Evolutionary conservation across 2,329 filamentous ascomycete genomes (phyloP).

Genomic region (Aspergillus oerlinghausenensis): DNA sequence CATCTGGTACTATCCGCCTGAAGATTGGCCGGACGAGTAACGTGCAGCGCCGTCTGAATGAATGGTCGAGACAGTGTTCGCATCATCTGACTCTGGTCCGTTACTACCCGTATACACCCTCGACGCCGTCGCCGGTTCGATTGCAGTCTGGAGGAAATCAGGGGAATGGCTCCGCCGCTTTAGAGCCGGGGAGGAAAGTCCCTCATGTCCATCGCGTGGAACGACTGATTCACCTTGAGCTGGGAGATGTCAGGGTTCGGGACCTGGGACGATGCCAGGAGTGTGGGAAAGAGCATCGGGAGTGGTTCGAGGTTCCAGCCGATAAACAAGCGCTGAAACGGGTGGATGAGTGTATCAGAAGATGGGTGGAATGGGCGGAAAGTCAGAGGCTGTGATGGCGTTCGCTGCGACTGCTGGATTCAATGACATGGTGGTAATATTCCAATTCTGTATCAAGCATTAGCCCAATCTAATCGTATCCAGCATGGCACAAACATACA

Average conservation of each 20-base stretch:
- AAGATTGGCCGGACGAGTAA: constrained; percentile 70
- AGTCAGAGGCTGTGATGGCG: constrained; percentile 11
- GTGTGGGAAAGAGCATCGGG: constrained; percentile 80
- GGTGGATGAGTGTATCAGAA: constrained; percentile 68
- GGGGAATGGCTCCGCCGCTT: constrained; percentile 10
- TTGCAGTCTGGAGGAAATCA: neutral
- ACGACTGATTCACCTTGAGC: constrained; percentile 82
- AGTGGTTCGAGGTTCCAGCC: constrained; percentile 92
- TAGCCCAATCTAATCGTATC: neutral
- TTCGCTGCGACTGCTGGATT: neutral
- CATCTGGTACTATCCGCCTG: constrained; percentile 58
- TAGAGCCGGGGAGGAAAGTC: constrained; percentile 57
- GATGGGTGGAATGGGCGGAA: constrained; percentile 86
- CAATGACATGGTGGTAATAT: neutral
- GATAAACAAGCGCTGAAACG: constrained; percentile 63
- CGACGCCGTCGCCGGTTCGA: constrained; percentile 13
- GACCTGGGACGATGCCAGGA: constrained; percentile 60
- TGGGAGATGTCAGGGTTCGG: constrained; percentile 57
- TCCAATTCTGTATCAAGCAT: neutral
- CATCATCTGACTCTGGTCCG: constrained; percentile 82
- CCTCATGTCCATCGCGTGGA: constrained; percentile 86
- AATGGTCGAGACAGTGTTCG: constrained; percentile 91
- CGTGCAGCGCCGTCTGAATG: constrained; percentile 82
- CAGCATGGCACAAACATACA: neutral
- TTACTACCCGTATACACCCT: constrained; percentile 73